These are phyloP conservation scores for Cutaneotrichosporon mucoides DNA, from an alignment of 1,284 basidiomycete species.

Conservation along the genomic window DNA sequence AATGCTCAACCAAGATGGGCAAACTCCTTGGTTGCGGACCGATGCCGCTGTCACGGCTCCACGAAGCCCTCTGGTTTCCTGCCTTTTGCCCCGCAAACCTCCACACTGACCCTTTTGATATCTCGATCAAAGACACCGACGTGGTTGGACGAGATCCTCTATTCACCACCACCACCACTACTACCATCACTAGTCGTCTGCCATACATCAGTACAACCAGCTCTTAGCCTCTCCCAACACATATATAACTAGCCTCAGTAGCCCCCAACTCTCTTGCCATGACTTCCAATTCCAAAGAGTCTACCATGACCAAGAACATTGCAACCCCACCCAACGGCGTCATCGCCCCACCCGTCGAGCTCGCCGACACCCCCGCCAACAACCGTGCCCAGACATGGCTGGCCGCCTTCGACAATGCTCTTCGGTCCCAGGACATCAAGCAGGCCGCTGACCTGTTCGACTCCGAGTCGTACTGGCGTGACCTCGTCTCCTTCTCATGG, in stretches of 20 bases:
- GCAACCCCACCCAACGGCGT: not conserved
- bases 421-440: conserved; percentile 63
- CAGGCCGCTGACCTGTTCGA: conserved; percentile 84
- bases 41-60: no score
- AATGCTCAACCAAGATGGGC: no score
- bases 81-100: no score
- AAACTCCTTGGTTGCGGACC: no score
- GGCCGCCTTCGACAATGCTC: conserved; percentile 9
- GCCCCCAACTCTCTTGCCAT: not conserved
- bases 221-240: not conserved
- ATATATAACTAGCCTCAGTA: not conserved
- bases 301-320: conserved; percentile 7
- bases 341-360: not conserved
- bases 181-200: no score
- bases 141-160: no score
- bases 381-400: conserved; percentile 11
- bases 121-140: no score
- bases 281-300: not conserved
- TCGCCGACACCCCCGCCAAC: conserved; percentile 3
- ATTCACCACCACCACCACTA: no score
- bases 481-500: conserved; percentile 62
- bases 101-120: no score
- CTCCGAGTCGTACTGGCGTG: conserved; percentile 53
- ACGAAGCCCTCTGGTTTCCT: no score
- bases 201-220: no score